A percentile compares a stretch with the other conserved stretches of the same genome.
phyloP scores from a whole-genome alignment of 768 basidiomycete genomes.

The Tylopilus subfusipes region DNA sequence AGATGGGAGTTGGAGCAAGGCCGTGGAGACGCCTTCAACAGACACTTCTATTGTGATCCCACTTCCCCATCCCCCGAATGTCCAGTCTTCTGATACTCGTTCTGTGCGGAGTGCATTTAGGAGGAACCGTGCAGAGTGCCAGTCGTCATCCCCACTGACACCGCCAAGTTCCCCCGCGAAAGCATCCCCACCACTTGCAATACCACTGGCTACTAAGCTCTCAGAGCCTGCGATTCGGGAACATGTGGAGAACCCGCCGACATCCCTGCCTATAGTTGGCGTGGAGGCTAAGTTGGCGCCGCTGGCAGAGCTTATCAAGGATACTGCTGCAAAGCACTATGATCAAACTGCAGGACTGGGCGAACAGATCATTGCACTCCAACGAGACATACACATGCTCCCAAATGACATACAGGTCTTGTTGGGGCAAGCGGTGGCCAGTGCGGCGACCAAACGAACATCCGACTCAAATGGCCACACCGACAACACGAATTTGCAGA shows the following conservation, averaged over 20 bases:
- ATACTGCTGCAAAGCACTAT: slow-evolving; percentile 35
- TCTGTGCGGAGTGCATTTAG: slow-evolving; percentile 27
- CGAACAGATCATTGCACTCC: slow-evolving; percentile 33
- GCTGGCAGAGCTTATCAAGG: slow-evolving; percentile 33
- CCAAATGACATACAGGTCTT: slow-evolving; percentile 25
- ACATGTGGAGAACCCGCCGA: slow-evolving; percentile 15
- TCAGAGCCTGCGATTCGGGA: slow-evolving; percentile 22
- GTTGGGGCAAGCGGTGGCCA: slow-evolving; percentile 9
- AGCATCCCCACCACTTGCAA: not conserved
- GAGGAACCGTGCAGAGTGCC: slow-evolving; percentile 1
- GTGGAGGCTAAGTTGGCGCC: slow-evolving; percentile 23
- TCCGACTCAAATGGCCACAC: not conserved
- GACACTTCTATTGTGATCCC: slow-evolving; percentile 25
- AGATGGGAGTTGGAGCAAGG: not conserved
- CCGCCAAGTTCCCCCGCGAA: slow-evolving; percentile 14
- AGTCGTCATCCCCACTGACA: not conserved
- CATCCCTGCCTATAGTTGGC: slow-evolving; percentile 5
- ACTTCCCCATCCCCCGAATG: slow-evolving; percentile 17
- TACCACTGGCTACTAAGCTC: slow-evolving; percentile 5
- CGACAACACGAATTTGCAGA: slow-evolving; percentile 2
- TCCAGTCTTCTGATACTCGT: slow-evolving; percentile 2
- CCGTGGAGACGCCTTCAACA: slow-evolving; percentile 16
- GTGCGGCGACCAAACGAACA: slow-evolving; percentile 1
- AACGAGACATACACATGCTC: slow-evolving; percentile 29
- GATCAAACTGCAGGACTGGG: slow-evolving; percentile 33